phyloP scores from a whole-genome alignment of 768 basidiomycete genomes.

The Antrodiella citrinella region DNA sequence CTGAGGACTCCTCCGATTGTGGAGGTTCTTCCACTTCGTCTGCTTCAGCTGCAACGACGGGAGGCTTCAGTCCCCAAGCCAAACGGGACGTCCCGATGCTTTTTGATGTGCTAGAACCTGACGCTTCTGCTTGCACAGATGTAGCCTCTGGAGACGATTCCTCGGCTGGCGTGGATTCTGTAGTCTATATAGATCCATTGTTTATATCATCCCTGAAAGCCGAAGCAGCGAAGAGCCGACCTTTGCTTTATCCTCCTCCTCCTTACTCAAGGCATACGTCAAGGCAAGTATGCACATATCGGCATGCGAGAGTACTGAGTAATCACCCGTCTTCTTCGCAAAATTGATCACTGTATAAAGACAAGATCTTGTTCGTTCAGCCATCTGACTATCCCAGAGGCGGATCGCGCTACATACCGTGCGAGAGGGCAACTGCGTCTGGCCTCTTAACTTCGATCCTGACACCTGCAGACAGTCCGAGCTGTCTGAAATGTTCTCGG shows the following conservation, averaged over 20 bases:
- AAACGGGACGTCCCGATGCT: conserved; percentile 6
- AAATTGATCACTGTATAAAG: conserved; percentile 65
- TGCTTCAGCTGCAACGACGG: background rate
- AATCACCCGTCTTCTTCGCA: conserved; percentile 96
- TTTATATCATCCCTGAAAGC: too few species aligned
- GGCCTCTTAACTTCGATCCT: conserved; percentile 64
- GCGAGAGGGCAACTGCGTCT: conserved; percentile 57
- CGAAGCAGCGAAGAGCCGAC: too few species aligned
- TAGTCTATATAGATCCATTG: too few species aligned
- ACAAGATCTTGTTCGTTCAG: conserved; percentile 10
- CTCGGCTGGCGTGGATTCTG: too few species aligned
- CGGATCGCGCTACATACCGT: conserved; percentile 33
- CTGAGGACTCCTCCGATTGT: conserved; percentile 5
- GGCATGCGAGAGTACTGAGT: conserved; percentile 80
- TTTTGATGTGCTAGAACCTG: background rate
- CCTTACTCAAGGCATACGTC: conserved; percentile 68
- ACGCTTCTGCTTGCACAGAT: background rate
- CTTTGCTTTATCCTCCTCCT: too few species aligned
- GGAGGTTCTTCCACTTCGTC: background rate
- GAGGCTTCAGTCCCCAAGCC: too few species aligned
- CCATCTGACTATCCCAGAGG: background rate
- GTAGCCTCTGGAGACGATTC: background rate
- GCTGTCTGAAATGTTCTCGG: conserved; percentile 75
- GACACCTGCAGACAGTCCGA: conserved; percentile 71
- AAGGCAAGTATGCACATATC: conserved; percentile 90